phyloP scores from a whole-genome alignment of 176 grass and related monocot genomes.

The Poa pratensis region DNA sequence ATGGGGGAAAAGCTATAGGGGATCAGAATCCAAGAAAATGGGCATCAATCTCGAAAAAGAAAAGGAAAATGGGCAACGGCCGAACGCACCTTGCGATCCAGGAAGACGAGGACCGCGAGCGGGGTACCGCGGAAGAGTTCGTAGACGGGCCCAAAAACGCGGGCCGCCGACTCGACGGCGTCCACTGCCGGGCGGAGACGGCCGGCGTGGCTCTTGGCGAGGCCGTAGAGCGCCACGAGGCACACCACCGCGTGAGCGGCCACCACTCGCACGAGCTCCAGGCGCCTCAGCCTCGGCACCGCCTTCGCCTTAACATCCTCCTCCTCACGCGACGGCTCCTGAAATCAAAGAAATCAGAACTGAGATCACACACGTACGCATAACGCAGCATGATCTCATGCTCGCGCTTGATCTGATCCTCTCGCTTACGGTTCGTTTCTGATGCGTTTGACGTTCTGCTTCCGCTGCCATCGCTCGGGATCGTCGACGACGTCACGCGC shows the following conservation, averaged over 20 bases:
- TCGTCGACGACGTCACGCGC: background rate
- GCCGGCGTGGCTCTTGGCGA: slow-evolving; percentile 57
- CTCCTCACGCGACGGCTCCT: background rate
- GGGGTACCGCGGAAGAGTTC: slow-evolving; percentile 32
- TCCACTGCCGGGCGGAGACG: slow-evolving; percentile 48
- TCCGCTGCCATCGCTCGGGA: background rate
- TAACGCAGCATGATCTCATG: too few species aligned
- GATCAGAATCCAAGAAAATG: background rate
- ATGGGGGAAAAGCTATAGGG: background rate
- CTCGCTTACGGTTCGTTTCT: background rate
- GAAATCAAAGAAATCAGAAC: background rate
- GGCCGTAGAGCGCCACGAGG: slow-evolving; percentile 40
- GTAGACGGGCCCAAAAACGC: slow-evolving; percentile 32
- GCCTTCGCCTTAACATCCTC: background rate
- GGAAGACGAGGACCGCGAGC: slow-evolving; percentile 49
- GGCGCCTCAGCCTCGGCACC: slow-evolving; percentile 41
- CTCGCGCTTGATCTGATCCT: background rate
- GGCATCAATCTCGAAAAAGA: too few species aligned
- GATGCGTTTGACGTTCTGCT: background rate
- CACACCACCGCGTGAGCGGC: slow-evolving; percentile 42
- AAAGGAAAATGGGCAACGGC: background rate
- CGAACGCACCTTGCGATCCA: slow-evolving; percentile 50
- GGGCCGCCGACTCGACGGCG: slow-evolving; percentile 44
- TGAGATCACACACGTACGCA: background rate
- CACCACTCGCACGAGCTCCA: slow-evolving; percentile 40